Percentiles rank a stretch among this genome's conserved stretches.
Evolutionary conservation across 768 basidiomycete species (phyloP).

Genomic region (Collybiopsis luxurians): DNA sequence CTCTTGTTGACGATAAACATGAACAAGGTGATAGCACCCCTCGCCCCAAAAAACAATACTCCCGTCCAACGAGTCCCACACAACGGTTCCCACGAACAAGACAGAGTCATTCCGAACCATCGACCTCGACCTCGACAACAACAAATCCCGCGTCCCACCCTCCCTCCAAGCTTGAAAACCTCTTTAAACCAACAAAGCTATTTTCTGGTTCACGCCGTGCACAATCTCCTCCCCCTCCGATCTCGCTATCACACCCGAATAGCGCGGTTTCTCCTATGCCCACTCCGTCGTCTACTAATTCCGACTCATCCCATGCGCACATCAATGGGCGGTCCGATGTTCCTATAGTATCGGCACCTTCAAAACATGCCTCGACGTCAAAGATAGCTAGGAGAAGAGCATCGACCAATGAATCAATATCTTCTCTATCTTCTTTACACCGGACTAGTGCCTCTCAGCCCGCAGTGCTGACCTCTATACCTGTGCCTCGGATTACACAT

Average conservation of each 20-base stretch:
- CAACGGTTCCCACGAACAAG: slow-evolving; percentile 15
- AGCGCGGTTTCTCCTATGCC: slow-evolving; percentile 1
- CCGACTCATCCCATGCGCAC: slow-evolving; percentile 5
- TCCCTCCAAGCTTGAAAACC: slow-evolving; percentile 4
- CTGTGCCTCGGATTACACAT: slow-evolving; percentile 30
- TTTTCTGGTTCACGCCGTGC: slow-evolving; percentile 7
- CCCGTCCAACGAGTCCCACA: slow-evolving; percentile 29
- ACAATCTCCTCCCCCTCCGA: not conserved
- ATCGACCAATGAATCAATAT: slow-evolving; percentile 8
- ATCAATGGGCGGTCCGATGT: not conserved
- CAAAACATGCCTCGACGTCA: slow-evolving; percentile 1
- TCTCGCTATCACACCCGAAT: not conserved
- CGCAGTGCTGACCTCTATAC: not conserved
- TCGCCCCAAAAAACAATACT: slow-evolving; percentile 2
- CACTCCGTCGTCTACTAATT: slow-evolving; percentile 2
- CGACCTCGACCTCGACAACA: slow-evolving; percentile 3
- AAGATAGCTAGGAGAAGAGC: slow-evolving; percentile 5
- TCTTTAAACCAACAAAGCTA: slow-evolving; percentile 7
- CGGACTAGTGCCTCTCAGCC: slow-evolving; percentile 8
- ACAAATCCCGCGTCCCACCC: not conserved
- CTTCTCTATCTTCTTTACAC: slow-evolving; percentile 6
- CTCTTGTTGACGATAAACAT: not conserved
- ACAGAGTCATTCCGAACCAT: slow-evolving; percentile 5
- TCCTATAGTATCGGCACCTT: slow-evolving; percentile 9
- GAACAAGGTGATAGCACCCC: not conserved